A percentile compares a stretch with the other conserved stretches of the same genome.
phyloP scores from a whole-genome alignment of 176 grass and related monocot genomes.

The Hordeum vulgare region DNA sequence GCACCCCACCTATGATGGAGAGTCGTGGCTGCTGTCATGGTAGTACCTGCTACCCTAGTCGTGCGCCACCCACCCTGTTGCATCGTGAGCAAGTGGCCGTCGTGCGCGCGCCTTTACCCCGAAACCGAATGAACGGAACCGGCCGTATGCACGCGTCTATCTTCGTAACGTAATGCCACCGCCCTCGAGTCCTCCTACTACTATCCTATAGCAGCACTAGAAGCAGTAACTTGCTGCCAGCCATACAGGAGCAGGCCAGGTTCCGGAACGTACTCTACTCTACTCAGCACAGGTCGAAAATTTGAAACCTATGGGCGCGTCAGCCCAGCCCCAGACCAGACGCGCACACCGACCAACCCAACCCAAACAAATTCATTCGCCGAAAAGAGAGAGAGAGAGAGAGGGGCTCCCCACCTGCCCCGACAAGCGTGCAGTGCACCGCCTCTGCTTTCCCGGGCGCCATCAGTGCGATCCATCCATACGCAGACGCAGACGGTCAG shows the following conservation, averaged over 20 bases:
- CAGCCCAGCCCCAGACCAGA: too few relatives aligned
- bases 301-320: too few relatives aligned
- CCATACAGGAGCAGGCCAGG: too few relatives aligned
- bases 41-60: background rate
- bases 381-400: too few relatives aligned
- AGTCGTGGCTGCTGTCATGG: background rate
- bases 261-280: too few relatives aligned
- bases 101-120: background rate
- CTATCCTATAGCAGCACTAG: too few relatives aligned
- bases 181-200: background rate
- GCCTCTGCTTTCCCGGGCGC: background rate
- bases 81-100: background rate
- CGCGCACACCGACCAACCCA: too few relatives aligned
- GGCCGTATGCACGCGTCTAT: background rate
- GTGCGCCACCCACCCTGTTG: background rate
- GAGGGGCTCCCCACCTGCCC: background rate
- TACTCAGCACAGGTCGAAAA: too few relatives aligned
- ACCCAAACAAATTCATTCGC: too few relatives aligned
- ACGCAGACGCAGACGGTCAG: background rate
- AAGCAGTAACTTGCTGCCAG: background rate
- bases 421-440: background rate
- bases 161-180: background rate
- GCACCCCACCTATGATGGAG: background rate
- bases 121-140: background rate
- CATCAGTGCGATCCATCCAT: conserved; percentile 23